Base-by-base conservation (phyloP, 1,284 basidiomycete species). In the Macrocystidia cucumis region DNA sequence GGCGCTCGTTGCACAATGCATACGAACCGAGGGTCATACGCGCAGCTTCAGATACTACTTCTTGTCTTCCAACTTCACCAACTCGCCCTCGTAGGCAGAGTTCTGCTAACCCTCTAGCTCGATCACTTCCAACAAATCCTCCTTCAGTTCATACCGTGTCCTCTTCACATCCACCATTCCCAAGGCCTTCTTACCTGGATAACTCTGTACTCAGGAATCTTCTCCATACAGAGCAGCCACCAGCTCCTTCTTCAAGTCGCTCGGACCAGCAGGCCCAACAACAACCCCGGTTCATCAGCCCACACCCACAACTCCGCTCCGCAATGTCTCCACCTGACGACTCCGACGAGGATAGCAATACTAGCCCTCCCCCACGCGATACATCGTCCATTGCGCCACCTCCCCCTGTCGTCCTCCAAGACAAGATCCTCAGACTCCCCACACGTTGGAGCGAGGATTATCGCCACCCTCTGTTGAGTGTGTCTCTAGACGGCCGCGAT, bases 391-490 rank as follows among this genome's bases (percentile, higher is more conserved):
- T 47, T 32, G 35, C 44, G 24, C 46, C 48, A 25, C 47, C 56
- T 30, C 39, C 51, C 28, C 38, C 53, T 27, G 41, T 52, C 18
- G 52, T 60, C 11, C 50, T 59, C 12, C 48, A 43, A 38, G 59
- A 67, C 38, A 71, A 70, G 26, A 56, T 67, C 8, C 56, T 83
- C 35, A 59, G 66, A 32, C 59, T 91, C n/a, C 88, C 87, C 12
- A 84, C 83, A 0, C 66, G 80, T 26, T 91, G 86, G 87, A 82
- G 75, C 52, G 74, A 82, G 27, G 69, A 75, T 43, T 74, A 74
- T 46, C 70, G 78, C 31, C 67, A 75, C 41, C 49, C 67, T 1
- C 61, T 67, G 33, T 60, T 91, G 32, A 76, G 62, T 40, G 64
- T 91, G 4, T 78, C 74, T 6, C 44, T 59, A 20, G 81, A 89